Conservation (phyloP, 2,329 filamentous ascomycete genomes). For the Ophidiomyces ophidiicola region DNA sequence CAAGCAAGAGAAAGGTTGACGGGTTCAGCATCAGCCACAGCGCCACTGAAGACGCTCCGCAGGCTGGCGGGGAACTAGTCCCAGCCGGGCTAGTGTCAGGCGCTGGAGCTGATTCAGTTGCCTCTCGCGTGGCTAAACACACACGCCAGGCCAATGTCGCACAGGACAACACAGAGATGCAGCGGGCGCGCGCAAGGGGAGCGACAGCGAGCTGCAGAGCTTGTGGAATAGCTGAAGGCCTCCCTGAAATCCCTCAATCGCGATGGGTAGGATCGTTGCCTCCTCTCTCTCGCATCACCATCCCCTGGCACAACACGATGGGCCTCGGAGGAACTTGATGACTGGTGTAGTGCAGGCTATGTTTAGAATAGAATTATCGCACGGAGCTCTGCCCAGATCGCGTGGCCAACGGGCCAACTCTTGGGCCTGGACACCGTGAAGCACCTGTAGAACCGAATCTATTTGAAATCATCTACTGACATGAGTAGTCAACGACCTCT, state of each 20-base stretch:
- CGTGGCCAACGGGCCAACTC: background rate
- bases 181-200: conserved; percentile 2
- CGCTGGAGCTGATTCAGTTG: conserved; percentile 14
- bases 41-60: conserved; percentile 13
- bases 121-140: conserved; percentile 15
- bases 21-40: conserved; percentile 11
- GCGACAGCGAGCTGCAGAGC: background rate
- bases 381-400: conserved; percentile 4
- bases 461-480: conserved; percentile 9
- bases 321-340: conserved; percentile 4
- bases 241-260: conserved; percentile 1
- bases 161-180: conserved; percentile 8
- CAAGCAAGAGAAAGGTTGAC: background rate
- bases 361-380: conserved; percentile 11
- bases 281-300: conserved; percentile 1
- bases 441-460: conserved; percentile 3
- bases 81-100: conserved; percentile 4
- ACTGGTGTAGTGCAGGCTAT: conserved; percentile 6
- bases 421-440: conserved; percentile 2
- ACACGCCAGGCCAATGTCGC: conserved; percentile 6
- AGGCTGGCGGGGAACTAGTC: conserved; percentile 5
- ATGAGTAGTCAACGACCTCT: conserved; percentile 3
- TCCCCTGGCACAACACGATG: background rate
- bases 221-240: conserved; percentile 7
- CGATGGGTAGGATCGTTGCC: conserved; percentile 1